Evolutionary conservation across 1,284 basidiomycete genomes (phyloP).

Genomic region (Gomphus bonarii): DNA sequence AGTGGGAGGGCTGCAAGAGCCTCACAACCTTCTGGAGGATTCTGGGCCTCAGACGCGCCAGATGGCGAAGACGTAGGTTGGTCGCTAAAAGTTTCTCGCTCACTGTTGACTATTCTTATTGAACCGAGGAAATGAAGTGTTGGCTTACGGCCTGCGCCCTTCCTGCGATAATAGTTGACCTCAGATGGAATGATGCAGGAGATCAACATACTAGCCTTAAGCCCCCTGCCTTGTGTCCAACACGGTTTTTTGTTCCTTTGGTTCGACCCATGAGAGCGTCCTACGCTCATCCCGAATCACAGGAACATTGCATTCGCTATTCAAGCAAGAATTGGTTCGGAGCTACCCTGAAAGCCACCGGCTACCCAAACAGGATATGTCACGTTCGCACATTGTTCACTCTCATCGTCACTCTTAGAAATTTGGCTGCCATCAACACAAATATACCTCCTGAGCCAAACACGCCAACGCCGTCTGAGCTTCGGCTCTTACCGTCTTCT

Average conservation of each 20-base stretch:
- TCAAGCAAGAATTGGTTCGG: not conserved
- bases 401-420: not conserved
- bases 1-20: not conserved
- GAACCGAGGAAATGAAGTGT: not conserved
- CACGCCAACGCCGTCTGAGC: not conserved
- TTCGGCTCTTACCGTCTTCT: slow-evolving; percentile 5
- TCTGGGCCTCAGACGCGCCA: not conserved
- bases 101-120: not conserved
- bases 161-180: not conserved
- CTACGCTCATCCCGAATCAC: not conserved
- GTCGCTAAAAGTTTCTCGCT: not conserved
- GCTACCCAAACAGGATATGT: not conserved
- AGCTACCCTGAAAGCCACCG: not conserved
- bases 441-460: not conserved
- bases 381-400: not conserved
- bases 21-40: not conserved
- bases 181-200: not conserved
- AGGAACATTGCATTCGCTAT: not conserved
- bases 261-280: slow-evolving; percentile 4
- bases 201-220: slow-evolving; percentile 3
- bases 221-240: slow-evolving; percentile 10
- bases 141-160: slow-evolving; percentile 10
- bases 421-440: not conserved
- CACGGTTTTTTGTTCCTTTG: slow-evolving; percentile 9
- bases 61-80: not conserved